These are phyloP conservation scores for Actinomortierella wolfii DNA, from an alignment of 371 early-diverging fungal genomes.

Conservation along the genomic window DNA sequence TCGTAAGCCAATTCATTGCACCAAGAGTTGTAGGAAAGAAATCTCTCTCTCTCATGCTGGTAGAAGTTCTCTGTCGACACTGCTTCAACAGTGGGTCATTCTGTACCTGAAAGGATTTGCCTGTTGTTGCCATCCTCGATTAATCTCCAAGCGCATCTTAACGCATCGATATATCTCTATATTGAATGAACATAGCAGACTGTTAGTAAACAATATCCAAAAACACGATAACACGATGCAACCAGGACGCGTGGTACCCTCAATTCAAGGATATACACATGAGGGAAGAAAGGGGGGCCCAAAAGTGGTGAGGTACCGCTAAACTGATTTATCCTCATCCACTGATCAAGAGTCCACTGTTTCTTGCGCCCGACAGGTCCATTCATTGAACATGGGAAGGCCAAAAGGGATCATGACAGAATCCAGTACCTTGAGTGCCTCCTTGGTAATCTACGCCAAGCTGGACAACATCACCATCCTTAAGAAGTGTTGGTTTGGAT, in stretches of 20 bases:
- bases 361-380: no score
- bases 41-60: no score
- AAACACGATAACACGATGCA: background rate
- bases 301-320: no score
- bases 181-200: background rate
- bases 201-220: background rate
- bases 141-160: slow-evolving; percentile 80
- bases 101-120: slow-evolving; percentile 58
- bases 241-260: background rate
- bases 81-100: no score
- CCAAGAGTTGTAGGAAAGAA: no score
- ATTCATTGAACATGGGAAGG: no score
- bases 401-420: no score
- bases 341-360: no score
- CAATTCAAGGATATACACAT: background rate
- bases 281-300: background rate
- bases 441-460: slow-evolving; percentile 98
- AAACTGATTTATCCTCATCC: no score
- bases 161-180: slow-evolving; percentile 76
- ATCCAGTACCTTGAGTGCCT: slow-evolving; percentile 76
- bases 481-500: slow-evolving; percentile 77
- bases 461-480: slow-evolving; percentile 92
- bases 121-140: slow-evolving; percentile 69
- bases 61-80: no score
- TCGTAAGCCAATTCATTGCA: no score